A percentile compares a stretch with the other conserved stretches of the same genome.
phyloP scores from a whole-genome alignment of 2,329 filamentous ascomycete species.

The Aspergillus fructus region DNA sequence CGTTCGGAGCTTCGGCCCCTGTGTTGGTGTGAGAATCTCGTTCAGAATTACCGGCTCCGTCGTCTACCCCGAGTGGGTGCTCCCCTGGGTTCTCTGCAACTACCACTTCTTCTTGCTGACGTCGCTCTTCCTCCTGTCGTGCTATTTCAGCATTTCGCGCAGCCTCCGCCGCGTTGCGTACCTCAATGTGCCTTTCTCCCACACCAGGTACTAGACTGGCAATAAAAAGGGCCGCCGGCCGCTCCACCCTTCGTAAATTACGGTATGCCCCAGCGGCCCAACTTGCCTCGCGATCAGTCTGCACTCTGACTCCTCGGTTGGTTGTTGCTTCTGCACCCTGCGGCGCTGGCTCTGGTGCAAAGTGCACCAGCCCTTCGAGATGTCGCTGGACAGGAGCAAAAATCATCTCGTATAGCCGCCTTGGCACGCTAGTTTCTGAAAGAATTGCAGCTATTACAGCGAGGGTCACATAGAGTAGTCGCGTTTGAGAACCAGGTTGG shows the following conservation, averaged over 20 bases:
- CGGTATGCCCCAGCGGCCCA: slow-evolving; percentile 22
- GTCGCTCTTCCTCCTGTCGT: slow-evolving; percentile 26
- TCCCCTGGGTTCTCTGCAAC: slow-evolving; percentile 6
- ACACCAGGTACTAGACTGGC: slow-evolving; percentile 63
- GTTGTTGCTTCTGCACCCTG: slow-evolving; percentile 6
- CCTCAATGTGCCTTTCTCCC: slow-evolving; percentile 60
- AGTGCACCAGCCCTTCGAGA: slow-evolving; percentile 44
- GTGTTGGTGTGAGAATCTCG: not conserved
- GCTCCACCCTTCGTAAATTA: slow-evolving; percentile 49
- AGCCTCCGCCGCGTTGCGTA: slow-evolving; percentile 52
- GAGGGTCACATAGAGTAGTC: slow-evolving; percentile 39
- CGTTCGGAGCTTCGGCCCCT: slow-evolving; percentile 1
- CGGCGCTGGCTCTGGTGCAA: slow-evolving; percentile 19
- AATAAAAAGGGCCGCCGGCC: slow-evolving; percentile 61
- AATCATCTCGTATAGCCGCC: slow-evolving; percentile 32
- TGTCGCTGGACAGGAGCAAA: slow-evolving; percentile 44
- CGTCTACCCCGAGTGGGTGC: slow-evolving; percentile 2
- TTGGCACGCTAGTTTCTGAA: slow-evolving; percentile 42
- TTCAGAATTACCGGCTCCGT: not conserved
- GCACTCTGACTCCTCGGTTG: slow-evolving; percentile 8
- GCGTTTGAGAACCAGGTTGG: slow-evolving; percentile 47
- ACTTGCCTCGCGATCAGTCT: not conserved
- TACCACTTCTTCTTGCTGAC: slow-evolving; percentile 19
- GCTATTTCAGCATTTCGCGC: slow-evolving; percentile 29
- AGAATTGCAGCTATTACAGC: slow-evolving; percentile 41